Base-by-base conservation (phyloP, 768 basidiomycete genomes). In the Lentinula lateritia region DNA sequence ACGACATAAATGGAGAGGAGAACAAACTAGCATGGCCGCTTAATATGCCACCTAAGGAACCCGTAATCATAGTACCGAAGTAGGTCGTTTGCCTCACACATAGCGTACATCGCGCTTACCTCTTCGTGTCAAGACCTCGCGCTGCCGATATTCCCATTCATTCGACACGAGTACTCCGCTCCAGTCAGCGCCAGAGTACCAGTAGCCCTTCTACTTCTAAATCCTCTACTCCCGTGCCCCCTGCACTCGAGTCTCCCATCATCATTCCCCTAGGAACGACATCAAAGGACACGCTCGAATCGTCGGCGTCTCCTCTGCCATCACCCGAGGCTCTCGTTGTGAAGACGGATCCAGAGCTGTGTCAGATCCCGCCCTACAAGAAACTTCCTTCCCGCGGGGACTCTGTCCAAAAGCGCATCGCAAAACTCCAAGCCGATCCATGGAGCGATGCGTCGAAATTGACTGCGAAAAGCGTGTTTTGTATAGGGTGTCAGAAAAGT, bases 391-490 rank as follows among this genome's bases (percentile, higher is more conserved):
- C 43, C 20, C 58, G 58, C 12, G 58, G 58, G 2, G 58, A 59
- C 16, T 36, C 34, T n/a, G 34, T 59, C n/a, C 45, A 59, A 20
- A 48, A 36, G 15, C 59, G 59, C 5, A 60, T 50, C 20, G 59
- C 59, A 35, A 60, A 50, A 34, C 59, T 60, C 1, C 39, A 60
- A 60, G 50, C 59, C 18, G 59, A 60, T 50, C 50, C 50, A 13
- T 60, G 59, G 59, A 60, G 59, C 28, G 59, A 60, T 43, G 23
- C 41, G 35, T 50, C 38, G 16, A 50, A 52, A 20, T 28, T 60
- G 50, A 60, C 59, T 23, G 36, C 59, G 18, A 60, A 60, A 23
- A 60, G 38, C 36, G 59, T 60, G 18, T 60, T 18, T n/a, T 60
- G 59, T 52, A n/a, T 60, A 32, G 59, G 59, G 16, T 60, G 59